Evolutionary conservation across 371 early-diverging fungal genomes (phyloP), one percentile per base, ranked within the genome.

Genomic region (Apophysomyces variabilis): DNA sequence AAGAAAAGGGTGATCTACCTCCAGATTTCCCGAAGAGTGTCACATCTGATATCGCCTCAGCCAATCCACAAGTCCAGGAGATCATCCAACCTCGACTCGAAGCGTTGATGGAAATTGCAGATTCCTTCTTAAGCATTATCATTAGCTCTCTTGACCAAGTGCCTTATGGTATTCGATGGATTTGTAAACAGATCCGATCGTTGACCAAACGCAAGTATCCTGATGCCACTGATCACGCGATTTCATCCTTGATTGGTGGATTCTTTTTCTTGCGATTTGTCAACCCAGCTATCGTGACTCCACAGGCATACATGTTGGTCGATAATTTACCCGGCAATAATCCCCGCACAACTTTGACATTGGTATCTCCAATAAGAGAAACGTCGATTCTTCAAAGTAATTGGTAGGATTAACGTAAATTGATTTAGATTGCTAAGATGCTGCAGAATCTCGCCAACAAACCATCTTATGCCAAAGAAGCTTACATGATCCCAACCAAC

Each of bases 101-200:
- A 44, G 87, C 87, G 73, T 82, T 96, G 57, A 90, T 88, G 79
- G 92, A 93, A 26, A 92, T 95, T 46, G 89, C 95, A 35, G 86
- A 87, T 66, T 81, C 84, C 8, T 94, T 96, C 68, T 74, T 96
- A 45, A 83, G 85, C 44, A 93, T 92, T 6, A 95, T 96, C 60
- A 86, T 95, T 38, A 79, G 81, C 18, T 90, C 91, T 3, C 75
- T 93, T 21, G 94, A 95, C 60, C 86, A 90, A 66, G 92, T 93
- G n/a, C 97, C 97, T 0, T 95, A 94, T 66, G 97, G 96, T 38
- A 96, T 96, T 70, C 86, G 96, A 38, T 96, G 96, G 96, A 94
- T 96, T 58, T 96, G 97, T 78, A 96, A 96, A 72, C 95, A 96
- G 79, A 96, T 96, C 76, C 83, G 90, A 26, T 90, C 90, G 8